Base-by-base conservation (phyloP, 495 filamentous ascomycete species). In the Penicillium flavigenum region DNA sequence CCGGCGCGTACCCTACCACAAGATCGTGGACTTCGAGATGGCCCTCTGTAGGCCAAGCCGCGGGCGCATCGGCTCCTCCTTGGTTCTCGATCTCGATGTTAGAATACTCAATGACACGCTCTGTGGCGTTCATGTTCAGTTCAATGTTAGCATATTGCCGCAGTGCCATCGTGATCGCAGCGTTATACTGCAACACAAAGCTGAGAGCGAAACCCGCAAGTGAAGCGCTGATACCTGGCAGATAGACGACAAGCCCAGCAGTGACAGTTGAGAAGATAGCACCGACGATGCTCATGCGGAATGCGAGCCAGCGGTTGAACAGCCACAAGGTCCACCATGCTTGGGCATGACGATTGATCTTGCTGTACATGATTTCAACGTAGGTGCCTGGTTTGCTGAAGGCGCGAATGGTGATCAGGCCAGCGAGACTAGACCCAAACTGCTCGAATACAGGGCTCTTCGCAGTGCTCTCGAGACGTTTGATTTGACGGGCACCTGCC, bases 51-150 rank as follows among this genome's bases (percentile, higher is more conserved):
- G 91, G 91, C 91, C 91, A 96, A 16, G 84, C 83, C 10, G 89
- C 89, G 0, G 91, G 89, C 1, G 88, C 81, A 41, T 80, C 79
- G 1, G 71, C 78, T 6, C 75, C 78, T 16, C 61, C 68, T 12
- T 88, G 81, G 39, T 79, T 76, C 67, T 96, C 91, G 4, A 82
- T 90, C 5, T 83, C 75, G 7, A 94, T 74, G 14, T 85, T 79
- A 0, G 86, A 83, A 64, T 93, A 96, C 68, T 96, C 91, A 6
- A 92, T 76, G 41, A 96, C 86, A 19, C 91, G 79, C 73, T 96
- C 91, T 0, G 87, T 85, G 19, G 89, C 83, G 57, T 94, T 96
- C 89, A 96, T 93, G 61, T 88, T 83, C 9, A 94, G 74, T 60
- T 96, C 90, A 8, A 83, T 66, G 48, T 77, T 77, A 0, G 83